These are phyloP conservation scores for Sugiyamaella mastotermitis DNA, from an alignment of 805 yeast species.

Conservation along the genomic window DNA sequence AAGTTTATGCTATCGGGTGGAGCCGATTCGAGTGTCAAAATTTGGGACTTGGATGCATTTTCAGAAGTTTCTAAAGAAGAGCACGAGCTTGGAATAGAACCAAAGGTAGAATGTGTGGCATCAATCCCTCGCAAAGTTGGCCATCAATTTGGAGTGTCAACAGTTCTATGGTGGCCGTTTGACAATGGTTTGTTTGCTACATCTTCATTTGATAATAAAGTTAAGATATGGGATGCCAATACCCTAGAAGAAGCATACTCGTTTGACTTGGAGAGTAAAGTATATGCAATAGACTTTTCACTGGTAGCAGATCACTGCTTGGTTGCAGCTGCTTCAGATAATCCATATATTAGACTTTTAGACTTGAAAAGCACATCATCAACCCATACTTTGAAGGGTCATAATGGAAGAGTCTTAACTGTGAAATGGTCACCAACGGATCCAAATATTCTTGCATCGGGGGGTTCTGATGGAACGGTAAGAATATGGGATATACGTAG, in stretches of 20 bases:
- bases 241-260: constrained; percentile 58
- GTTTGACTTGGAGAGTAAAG: constrained; percentile 54
- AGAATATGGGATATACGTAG: constrained; percentile 82
- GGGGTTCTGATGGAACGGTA: constrained; percentile 76
- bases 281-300: constrained; percentile 64
- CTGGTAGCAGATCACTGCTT: constrained; percentile 41
- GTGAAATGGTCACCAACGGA: constrained; percentile 73
- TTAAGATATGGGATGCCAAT: constrained; percentile 78
- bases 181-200: constrained; percentile 84
- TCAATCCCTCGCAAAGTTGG: constrained; percentile 28
- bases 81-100: constrained; percentile 8
- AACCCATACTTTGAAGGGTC: constrained; percentile 65
- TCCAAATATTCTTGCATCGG: constrained; percentile 61
- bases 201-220: constrained; percentile 70
- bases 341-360: constrained; percentile 58
- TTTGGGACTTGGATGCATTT: constrained; percentile 52
- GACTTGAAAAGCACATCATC: constrained; percentile 71
- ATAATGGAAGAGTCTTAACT: constrained; percentile 47
- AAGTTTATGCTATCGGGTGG: constrained; percentile 61
- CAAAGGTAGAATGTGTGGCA: constrained; percentile 7
- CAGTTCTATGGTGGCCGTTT: constrained; percentile 79
- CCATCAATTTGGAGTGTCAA: constrained; percentile 70
- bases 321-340: constrained; percentile 68
- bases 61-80: constrained; percentile 6
- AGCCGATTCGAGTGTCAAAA: constrained; percentile 59